Evolutionary conservation across 495 filamentous ascomycete genomes (phyloP).

Genomic region (Aspergillus incahuasiensis): DNA sequence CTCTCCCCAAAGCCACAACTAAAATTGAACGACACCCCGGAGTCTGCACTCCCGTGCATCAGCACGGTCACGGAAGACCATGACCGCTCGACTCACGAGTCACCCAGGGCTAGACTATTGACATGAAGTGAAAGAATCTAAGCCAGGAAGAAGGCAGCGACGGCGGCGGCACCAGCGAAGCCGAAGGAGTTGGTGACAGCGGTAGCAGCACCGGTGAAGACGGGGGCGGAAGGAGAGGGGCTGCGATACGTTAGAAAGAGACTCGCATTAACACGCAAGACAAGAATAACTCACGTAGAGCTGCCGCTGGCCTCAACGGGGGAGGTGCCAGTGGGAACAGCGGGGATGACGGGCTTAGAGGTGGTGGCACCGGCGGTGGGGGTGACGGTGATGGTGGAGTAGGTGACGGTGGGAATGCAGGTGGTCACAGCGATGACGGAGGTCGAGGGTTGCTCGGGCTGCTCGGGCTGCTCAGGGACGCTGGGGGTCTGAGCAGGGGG

Average conservation of each 20-base stretch:
- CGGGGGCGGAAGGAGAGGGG: constrained; percentile 30
- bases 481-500: constrained; percentile 12
- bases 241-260: constrained; percentile 19
- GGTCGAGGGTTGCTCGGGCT: not conserved
- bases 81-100: constrained; percentile 15
- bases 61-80: constrained; percentile 13
- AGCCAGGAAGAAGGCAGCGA: constrained; percentile 50
- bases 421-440: constrained; percentile 37
- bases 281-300: constrained; percentile 24
- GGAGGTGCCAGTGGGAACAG: constrained; percentile 20
- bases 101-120: constrained; percentile 22
- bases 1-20: constrained; percentile 21
- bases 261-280: not conserved
- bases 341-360: constrained; percentile 28
- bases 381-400: constrained; percentile 31
- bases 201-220: constrained; percentile 47
- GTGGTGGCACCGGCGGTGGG: constrained; percentile 15
- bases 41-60: constrained; percentile 6
- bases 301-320: constrained; percentile 21
- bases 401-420: constrained; percentile 42
- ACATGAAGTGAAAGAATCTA: constrained; percentile 37
- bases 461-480: constrained; percentile 17
- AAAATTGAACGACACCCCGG: constrained; percentile 13
- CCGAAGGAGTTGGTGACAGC: constrained; percentile 44
- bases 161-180: constrained; percentile 46